Evolutionary conservation across 176 grass and related monocot genomes (phyloP), one percentile per base, ranked within the genome.

Genomic region (Oryza nivara): DNA sequence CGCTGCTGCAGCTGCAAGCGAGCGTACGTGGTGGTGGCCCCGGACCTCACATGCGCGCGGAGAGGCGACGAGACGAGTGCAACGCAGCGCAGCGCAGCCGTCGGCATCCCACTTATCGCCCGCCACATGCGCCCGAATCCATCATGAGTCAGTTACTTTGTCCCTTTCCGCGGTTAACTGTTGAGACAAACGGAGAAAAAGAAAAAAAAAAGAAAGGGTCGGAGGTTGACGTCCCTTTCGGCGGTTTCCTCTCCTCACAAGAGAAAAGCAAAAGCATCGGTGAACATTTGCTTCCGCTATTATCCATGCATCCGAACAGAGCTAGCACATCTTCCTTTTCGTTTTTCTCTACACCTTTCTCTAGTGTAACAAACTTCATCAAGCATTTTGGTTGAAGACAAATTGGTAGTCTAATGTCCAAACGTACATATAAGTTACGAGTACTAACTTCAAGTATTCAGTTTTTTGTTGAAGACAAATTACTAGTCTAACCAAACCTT

Each of bases 31-130:
- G 11, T 49, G 8, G 66, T 77, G 83, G 77, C 67, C 85, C 85
- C 44, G 56, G 78, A 75, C 71, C 85, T 84, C 89, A 88, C 89
- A 91, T 87, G 89, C 69, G 58, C 20, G 19, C 44, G 41, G 41
- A 48, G 79, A 65, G 70, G 28, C 58, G 41, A 32, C 30, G 30
- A 32, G 30, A 32, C 30, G 30, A 43, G 41, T 43, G 41, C 36
- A 38, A 38, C 36, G 36, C 43, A 38, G 81, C 81, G 41, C 36
- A 38, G 5, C 36, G 36, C 43, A 38, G 81, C 81, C 81, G 82
- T 85, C 88, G 84, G 41, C 80, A 14, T 86, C 88, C 47, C 15
- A 61, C 63, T 23, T 16, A 9, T 35, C 64, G 69, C 80, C n/a
- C 68, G 81, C 85, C n/a, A 91, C 89, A 91, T 84, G 88, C 83